Evolutionary conservation across 1,284 basidiomycete species (phyloP).

Genomic region (Moesziomyces sp.): DNA sequence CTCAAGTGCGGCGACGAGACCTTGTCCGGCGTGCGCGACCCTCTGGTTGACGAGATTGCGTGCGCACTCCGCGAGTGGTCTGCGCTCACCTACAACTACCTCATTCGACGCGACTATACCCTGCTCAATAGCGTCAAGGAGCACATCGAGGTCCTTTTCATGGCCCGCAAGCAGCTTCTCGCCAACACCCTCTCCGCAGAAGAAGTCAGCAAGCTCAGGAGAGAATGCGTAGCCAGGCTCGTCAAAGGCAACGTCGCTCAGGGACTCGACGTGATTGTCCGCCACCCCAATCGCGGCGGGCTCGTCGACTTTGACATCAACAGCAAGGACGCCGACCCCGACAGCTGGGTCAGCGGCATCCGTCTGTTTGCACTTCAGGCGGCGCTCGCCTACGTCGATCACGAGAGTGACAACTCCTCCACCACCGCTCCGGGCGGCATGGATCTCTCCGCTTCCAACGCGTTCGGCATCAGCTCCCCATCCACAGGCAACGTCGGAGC

Average conservation of each 20-base stretch:
- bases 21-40: conserved; percentile 72
- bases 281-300: conserved; percentile 89
- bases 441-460: conserved; percentile 53
- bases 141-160: conserved; percentile 90
- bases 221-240: conserved; percentile 86
- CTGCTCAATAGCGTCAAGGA: conserved; percentile 87
- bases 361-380: conserved; percentile 66
- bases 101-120: conserved; percentile 86
- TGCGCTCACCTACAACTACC: conserved; percentile 87
- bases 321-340: conserved; percentile 50
- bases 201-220: conserved; percentile 82
- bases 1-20: conserved; percentile 73
- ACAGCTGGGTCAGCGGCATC: conserved; percentile 64
- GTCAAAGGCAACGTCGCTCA: conserved; percentile 92
- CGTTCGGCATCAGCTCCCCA: conserved; percentile 55
- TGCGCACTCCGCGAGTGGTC: conserved; percentile 96
- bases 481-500: conserved; percentile 50
- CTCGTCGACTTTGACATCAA: conserved; percentile 74
- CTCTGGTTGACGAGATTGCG: conserved; percentile 95
- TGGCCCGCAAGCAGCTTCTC: conserved; percentile 87
- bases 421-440: conserved; percentile 35
- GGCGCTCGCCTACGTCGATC: conserved; percentile 66
- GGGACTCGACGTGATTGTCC: conserved; percentile 91
- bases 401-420: conserved; percentile 28
- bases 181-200: conserved; percentile 86